Conservation (phyloP, 352 stramenopile species). For the Peronospora destructor region DNA sequence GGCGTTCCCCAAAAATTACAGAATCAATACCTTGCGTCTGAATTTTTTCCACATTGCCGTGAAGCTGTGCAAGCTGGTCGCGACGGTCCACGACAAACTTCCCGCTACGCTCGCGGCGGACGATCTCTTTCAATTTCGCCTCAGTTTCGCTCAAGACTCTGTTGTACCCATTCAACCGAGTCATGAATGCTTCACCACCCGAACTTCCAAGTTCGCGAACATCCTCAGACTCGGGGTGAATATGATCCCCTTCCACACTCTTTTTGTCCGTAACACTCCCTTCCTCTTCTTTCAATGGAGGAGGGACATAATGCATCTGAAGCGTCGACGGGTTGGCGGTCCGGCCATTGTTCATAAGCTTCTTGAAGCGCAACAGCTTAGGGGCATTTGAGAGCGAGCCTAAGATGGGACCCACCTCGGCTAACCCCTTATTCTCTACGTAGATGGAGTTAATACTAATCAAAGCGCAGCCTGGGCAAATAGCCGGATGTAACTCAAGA, state of each 20-base stretch:
- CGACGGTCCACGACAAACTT: conserved; percentile 37
- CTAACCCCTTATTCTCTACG: conserved; percentile 63
- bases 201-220: conserved; percentile 11
- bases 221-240: conserved; percentile 23
- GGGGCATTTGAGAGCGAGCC: conserved; percentile 41
- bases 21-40: conserved; percentile 74
- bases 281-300: conserved; percentile 41
- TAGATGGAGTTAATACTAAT: conserved; percentile 74
- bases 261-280: conserved; percentile 13
- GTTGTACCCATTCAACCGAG: conserved; percentile 38
- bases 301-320: conserved; percentile 61
- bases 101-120: conserved; percentile 40
- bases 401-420: conserved; percentile 66
- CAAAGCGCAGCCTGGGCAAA: conserved; percentile 68
- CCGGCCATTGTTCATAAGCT: conserved; percentile 66
- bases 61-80: conserved; percentile 66
- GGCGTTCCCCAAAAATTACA: conserved; percentile 67
- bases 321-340: conserved; percentile 68
- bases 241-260: conserved; percentile 13
- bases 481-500: conserved; percentile 73
- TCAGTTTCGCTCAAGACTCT: conserved; percentile 44
- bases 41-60: conserved; percentile 70
- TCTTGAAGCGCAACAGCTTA: conserved; percentile 82
- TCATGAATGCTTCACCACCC: conserved; percentile 35
- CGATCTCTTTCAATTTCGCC: conserved; percentile 42